A percentile compares a stretch with the other conserved stretches of the same genome.
phyloP scores from a whole-genome alignment of 176 grass and related monocot species.

The Triticum urartu region DNA sequence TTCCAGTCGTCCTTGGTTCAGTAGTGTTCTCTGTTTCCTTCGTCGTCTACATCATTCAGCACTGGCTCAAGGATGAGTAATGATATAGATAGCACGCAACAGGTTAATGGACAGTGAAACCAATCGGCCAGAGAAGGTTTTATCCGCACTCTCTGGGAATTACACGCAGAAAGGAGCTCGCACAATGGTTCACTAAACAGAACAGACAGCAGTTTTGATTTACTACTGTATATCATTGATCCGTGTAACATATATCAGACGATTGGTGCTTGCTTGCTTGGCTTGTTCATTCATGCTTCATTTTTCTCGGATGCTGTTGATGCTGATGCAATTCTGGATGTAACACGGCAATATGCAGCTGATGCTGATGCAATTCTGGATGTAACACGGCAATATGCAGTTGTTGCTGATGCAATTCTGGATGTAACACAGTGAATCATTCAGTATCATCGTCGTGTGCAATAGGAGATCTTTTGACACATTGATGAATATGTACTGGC shows the following conservation, averaged over 20 bases:
- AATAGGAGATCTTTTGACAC: neutral
- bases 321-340: neutral
- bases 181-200: neutral
- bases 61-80: conserved; percentile 64
- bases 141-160: neutral
- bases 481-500: too few relatives aligned
- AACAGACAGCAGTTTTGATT: neutral
- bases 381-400: too few relatives aligned
- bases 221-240: neutral
- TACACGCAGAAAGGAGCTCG: neutral
- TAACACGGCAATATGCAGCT: too few relatives aligned
- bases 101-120: neutral
- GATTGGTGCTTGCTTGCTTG: neutral
- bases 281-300: neutral
- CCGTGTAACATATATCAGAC: neutral
- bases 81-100: neutral
- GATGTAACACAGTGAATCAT: too few relatives aligned
- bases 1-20: conserved; percentile 47
- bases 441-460: neutral
- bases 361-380: neutral
- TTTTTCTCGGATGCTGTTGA: neutral
- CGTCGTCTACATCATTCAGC: conserved; percentile 39
- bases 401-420: neutral
- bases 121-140: neutral
- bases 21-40: conserved; percentile 38